A percentile compares a stretch with the other conserved stretches of the same genome.
These are phyloP conservation scores for Cercospora sp. DNA, from an alignment of 2,329 filamentous ascomycete genomes.

Conservation along the genomic window DNA sequence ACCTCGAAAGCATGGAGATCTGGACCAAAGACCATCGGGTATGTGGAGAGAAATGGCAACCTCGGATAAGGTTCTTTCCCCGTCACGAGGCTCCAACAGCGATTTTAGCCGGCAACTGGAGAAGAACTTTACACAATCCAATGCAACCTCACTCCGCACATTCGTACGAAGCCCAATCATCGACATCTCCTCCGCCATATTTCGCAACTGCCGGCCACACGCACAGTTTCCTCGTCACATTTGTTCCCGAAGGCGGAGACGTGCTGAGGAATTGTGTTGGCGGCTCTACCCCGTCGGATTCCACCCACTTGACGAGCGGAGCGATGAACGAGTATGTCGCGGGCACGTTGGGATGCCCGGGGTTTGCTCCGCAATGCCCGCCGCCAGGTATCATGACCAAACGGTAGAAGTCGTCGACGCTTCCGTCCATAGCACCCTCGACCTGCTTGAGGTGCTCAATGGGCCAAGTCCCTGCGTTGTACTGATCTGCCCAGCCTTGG, in stretches of 20 bases:
- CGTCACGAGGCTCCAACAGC: not conserved
- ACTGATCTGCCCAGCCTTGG: conserved; percentile 45
- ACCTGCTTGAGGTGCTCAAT: conserved; percentile 40
- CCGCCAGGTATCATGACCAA: conserved; percentile 45
- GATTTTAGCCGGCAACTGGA: conserved; percentile 1
- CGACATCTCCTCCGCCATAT: conserved; percentile 26
- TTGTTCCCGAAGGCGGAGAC: conserved; percentile 35
- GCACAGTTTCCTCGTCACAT: conserved; percentile 39
- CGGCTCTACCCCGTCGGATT: conserved; percentile 27
- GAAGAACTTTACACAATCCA: not conserved
- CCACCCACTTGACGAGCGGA: conserved; percentile 41
- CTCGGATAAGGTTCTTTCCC: not conserved
- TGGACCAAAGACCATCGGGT: not conserved
- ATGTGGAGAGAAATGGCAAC: not conserved
- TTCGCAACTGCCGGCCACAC: conserved; percentile 39
- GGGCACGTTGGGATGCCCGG: conserved; percentile 38
- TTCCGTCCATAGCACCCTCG: conserved; percentile 27
- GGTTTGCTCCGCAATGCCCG: conserved; percentile 42
- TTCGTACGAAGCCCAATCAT: conserved; percentile 32
- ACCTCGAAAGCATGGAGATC: not conserved
- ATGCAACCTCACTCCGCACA: conserved; percentile 24
- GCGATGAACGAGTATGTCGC: conserved; percentile 40
- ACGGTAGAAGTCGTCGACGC: conserved; percentile 39
- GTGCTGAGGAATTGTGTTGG: conserved; percentile 37
- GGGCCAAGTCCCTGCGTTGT: conserved; percentile 42